These are phyloP conservation scores for Silene vulgaris DNA, from an alignment of 179 eudicot genomes.

Conservation along the genomic window DNA sequence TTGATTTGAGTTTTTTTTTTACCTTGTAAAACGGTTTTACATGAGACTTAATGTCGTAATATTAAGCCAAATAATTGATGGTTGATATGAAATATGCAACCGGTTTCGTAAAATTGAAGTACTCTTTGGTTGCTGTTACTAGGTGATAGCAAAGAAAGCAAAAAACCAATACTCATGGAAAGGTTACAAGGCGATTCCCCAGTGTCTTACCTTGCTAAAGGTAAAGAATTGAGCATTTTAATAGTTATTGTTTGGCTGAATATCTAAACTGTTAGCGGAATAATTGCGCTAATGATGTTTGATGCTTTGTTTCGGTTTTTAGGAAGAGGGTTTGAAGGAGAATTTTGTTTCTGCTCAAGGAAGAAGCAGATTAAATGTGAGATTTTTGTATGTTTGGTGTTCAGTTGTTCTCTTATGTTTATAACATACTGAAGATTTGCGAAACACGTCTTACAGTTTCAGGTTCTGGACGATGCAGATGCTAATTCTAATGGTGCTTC, in stretches of 20 bases:
- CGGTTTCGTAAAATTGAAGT: too few species aligned
- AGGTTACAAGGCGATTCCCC: slow-evolving; percentile 70
- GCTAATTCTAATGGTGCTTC: slow-evolving; percentile 33
- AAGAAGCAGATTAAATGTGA: slow-evolving; percentile 39
- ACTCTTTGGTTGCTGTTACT: background rate
- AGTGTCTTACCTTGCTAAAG: slow-evolving; percentile 56
- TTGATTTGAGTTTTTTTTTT: too few species aligned
- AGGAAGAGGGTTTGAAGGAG: slow-evolving; percentile 78
- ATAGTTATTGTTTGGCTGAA: background rate
- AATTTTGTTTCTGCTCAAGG: slow-evolving; percentile 35
- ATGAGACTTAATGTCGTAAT: too few species aligned
- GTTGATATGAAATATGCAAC: too few species aligned
- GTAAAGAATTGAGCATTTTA: slow-evolving; percentile 31
- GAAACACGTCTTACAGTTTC: slow-evolving; percentile 17
- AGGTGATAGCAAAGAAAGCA: slow-evolving; percentile 73
- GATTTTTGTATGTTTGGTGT: slow-evolving; percentile 14
- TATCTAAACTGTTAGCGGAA: background rate
- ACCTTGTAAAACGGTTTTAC: too few species aligned
- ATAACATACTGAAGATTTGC: background rate
- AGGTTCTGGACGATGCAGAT: slow-evolving; percentile 41
- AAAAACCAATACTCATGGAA: slow-evolving; percentile 81
- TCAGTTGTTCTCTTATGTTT: background rate
- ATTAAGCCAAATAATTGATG: too few species aligned
- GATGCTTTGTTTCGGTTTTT: background rate
- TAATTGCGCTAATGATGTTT: slow-evolving; percentile 5